phyloP scores from a whole-genome alignment of 192 early-diverging fungal species.

The Entomortierella beljakovae region DNA sequence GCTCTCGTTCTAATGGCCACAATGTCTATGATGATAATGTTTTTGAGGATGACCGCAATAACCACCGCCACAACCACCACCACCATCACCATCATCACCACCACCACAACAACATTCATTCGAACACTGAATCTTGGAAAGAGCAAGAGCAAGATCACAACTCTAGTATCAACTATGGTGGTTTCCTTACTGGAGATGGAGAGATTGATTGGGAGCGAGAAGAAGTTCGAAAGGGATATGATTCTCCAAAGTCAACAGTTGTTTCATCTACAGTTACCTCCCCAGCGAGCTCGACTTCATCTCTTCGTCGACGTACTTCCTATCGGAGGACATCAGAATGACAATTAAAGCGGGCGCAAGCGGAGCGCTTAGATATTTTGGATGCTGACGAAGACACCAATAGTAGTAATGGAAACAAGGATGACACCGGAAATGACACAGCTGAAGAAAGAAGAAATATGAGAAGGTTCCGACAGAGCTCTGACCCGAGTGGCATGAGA shows the following conservation, averaged over 20 bases:
- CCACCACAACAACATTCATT: too few relatives aligned
- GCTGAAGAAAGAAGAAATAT: background rate
- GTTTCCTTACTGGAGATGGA: slow-evolving; percentile 1
- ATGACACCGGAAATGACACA: background rate
- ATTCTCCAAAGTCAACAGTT: background rate
- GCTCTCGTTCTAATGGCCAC: background rate
- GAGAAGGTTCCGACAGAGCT: too few relatives aligned
- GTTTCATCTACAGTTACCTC: background rate
- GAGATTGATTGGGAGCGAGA: slow-evolving; percentile 45
- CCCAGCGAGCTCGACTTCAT: slow-evolving; percentile 3
- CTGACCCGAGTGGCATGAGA: too few relatives aligned
- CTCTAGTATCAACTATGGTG: background rate
- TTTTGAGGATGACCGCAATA: background rate
- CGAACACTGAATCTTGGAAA: too few relatives aligned
- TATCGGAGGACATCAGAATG: slow-evolving; percentile 19
- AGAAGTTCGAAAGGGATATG: slow-evolving; percentile 5
- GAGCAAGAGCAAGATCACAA: background rate
- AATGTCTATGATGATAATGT: background rate
- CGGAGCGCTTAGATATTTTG: slow-evolving; percentile 16
- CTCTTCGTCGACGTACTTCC: slow-evolving; percentile 6
- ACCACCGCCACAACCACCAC: background rate
- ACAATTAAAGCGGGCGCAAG: slow-evolving; percentile 46
- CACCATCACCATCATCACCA: too few relatives aligned
- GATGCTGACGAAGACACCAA: background rate
- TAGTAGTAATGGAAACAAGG: background rate